Conservation (phyloP, 331 rosid genomes). For the Malus hybrid region DNA sequence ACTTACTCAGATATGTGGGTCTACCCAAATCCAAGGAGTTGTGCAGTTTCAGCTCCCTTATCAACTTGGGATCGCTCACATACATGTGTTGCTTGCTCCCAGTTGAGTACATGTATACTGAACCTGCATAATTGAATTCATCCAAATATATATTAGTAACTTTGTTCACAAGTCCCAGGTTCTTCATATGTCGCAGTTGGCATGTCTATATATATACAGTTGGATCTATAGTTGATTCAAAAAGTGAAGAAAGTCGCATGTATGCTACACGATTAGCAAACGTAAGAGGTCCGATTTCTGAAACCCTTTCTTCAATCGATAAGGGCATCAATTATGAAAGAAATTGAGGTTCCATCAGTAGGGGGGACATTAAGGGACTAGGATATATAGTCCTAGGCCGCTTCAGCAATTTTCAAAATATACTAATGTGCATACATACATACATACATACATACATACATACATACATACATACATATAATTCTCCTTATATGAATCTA, state of each 20-base stretch:
- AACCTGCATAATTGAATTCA: neutral
- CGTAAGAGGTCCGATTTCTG: no score
- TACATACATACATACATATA: no score
- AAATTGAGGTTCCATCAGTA: no score
- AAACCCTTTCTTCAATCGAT: no score
- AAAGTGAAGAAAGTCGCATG: neutral
- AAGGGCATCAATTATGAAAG: no score
- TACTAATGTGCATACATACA: no score
- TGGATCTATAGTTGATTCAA: neutral
- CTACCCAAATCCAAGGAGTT: conserved; percentile 3
- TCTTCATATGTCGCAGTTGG: neutral
- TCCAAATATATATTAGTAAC: neutral
- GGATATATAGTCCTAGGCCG: no score
- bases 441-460: no score
- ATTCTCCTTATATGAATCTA: no score
- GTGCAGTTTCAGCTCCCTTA: conserved; percentile 11
- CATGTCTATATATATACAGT: neutral
- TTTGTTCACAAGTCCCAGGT: neutral
- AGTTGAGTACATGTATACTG: neutral
- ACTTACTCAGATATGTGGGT: conserved; percentile 6
- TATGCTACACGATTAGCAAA: no score
- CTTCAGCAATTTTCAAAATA: no score
- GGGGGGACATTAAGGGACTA: no score
- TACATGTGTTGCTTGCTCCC: conserved; percentile 2
- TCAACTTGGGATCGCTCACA: conserved; percentile 6